Percentiles rank a stretch among this genome's conserved stretches.
These are phyloP conservation scores for Colletotrichum cordylinicola DNA, from an alignment of 2,329 filamentous ascomycete genomes.

Conservation along the genomic window DNA sequence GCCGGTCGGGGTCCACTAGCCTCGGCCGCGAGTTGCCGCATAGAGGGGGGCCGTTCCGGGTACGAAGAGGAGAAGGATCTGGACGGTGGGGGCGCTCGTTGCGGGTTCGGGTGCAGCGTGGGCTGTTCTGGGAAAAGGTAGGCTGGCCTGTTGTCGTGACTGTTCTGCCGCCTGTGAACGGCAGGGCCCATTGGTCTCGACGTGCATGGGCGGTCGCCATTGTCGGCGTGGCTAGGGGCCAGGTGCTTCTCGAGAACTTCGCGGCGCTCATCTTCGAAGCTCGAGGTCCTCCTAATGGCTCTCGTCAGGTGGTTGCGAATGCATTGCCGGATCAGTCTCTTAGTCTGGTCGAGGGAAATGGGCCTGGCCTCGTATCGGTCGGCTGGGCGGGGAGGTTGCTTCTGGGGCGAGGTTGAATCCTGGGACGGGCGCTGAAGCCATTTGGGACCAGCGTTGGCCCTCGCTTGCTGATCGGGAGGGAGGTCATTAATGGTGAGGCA, in stretches of 20 bases:
- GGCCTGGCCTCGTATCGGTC: slow-evolving; percentile 23
- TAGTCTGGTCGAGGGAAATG: slow-evolving; percentile 67
- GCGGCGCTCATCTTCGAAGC: slow-evolving; percentile 17
- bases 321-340: slow-evolving; percentile 50
- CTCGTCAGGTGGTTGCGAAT: slow-evolving; percentile 42
- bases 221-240: neutral
- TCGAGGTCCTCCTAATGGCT: slow-evolving; percentile 28
- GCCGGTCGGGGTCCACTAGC: slow-evolving; percentile 8
- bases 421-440: slow-evolving; percentile 21
- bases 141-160: neutral
- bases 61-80: slow-evolving; percentile 53
- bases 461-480: slow-evolving; percentile 3
- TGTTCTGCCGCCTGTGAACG: slow-evolving; percentile 7
- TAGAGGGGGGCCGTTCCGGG: slow-evolving; percentile 41
- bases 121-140: slow-evolving; percentile 44
- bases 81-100: slow-evolving; percentile 25
- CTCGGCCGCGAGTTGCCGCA: slow-evolving; percentile 23
- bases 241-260: neutral
- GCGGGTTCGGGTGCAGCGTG: slow-evolving; percentile 38
- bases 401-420: slow-evolving; percentile 15
- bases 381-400: neutral
- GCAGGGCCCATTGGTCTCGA: neutral
- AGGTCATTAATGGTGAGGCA: slow-evolving; percentile 88
- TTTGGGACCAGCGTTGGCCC: slow-evolving; percentile 10
- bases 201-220: neutral